Conservation (phyloP, 305 asterid species). For the Ruellia speciosa region DNA sequence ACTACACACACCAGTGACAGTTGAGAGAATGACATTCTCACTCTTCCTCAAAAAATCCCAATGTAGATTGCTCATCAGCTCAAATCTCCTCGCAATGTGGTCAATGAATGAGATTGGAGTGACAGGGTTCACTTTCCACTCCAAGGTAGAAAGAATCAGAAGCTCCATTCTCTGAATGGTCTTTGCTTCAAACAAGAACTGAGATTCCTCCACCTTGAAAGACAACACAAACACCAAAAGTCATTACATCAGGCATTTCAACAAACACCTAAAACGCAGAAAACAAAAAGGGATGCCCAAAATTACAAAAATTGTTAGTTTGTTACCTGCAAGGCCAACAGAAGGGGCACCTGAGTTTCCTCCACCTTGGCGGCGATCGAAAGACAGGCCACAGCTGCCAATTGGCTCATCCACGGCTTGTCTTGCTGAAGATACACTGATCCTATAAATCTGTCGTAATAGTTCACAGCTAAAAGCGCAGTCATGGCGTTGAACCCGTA, state of each 20-base stretch:
- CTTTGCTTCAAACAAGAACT: constrained; percentile 73
- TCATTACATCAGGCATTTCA: constrained; percentile 18
- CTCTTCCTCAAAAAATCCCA: constrained; percentile 55
- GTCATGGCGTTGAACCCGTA: constrained; percentile 58
- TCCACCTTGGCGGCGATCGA: constrained; percentile 94
- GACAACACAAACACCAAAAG: constrained; percentile 12
- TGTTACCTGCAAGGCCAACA: constrained; percentile 73
- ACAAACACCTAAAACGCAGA: constrained; percentile 30
- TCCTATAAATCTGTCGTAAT: constrained; percentile 54
- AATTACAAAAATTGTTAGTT: constrained; percentile 14
- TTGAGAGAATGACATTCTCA: constrained; percentile 47
- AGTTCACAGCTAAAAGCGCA: constrained; percentile 59
- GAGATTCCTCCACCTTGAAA: constrained; percentile 56
- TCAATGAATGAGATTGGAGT: constrained; percentile 74
- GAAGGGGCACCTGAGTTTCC: constrained; percentile 75
- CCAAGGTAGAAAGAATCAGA: constrained; percentile 59
- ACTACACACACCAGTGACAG: constrained; percentile 40
- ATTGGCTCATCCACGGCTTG: constrained; percentile 91
- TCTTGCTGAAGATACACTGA: constrained; percentile 57
- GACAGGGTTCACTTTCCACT: constrained; percentile 79
- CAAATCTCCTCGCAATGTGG: constrained; percentile 75
- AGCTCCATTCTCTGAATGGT: constrained; percentile 92
- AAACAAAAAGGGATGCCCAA: background rate
- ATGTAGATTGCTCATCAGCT: constrained; percentile 36
- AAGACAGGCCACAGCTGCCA: constrained; percentile 81